phyloP scores from a whole-genome alignment of 2,329 filamentous ascomycete species.

The Colletotrichum sp. region DNA sequence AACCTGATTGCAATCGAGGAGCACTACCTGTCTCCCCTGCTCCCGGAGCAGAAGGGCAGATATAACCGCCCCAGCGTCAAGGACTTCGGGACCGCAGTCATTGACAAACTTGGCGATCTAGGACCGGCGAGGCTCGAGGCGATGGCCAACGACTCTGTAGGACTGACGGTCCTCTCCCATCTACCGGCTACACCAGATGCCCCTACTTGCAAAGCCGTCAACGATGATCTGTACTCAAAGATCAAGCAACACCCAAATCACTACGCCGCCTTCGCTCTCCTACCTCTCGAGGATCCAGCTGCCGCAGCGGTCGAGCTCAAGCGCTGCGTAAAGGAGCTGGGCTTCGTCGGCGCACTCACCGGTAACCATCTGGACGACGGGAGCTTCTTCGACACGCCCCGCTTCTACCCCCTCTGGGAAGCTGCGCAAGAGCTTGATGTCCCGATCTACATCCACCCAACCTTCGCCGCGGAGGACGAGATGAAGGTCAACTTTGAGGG shows the following conservation, averaged over 20 bases:
- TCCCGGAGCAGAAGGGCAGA: not conserved
- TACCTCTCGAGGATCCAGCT: constrained; percentile 23
- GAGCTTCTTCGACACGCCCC: constrained; percentile 32
- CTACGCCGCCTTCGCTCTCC: not conserved
- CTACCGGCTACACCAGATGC: not conserved
- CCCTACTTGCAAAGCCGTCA: not conserved
- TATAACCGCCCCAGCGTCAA: not conserved
- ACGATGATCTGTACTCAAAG: not conserved
- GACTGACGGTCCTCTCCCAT: constrained; percentile 1
- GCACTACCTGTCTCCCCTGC: not conserved
- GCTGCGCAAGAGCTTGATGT: constrained; percentile 49
- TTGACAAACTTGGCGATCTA: not conserved
- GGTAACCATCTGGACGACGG: constrained; percentile 26
- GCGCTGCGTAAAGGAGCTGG: constrained; percentile 30
- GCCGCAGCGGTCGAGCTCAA: constrained; percentile 32
- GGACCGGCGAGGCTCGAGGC: not conserved
- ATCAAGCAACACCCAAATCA: constrained; percentile 35
- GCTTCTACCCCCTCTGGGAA: constrained; percentile 32
- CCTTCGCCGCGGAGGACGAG: constrained; percentile 22
- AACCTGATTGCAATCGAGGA: not conserved
- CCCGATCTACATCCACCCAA: constrained; percentile 56
- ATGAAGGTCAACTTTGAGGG: constrained; percentile 1
- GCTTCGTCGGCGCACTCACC: constrained; percentile 35
- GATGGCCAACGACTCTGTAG: not conserved
- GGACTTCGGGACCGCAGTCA: not conserved